A percentile compares a stretch with the other conserved stretches of the same genome.
Conservation (phyloP, 2,329 filamentous ascomycete species). For the Chaetomium olivaceum region DNA sequence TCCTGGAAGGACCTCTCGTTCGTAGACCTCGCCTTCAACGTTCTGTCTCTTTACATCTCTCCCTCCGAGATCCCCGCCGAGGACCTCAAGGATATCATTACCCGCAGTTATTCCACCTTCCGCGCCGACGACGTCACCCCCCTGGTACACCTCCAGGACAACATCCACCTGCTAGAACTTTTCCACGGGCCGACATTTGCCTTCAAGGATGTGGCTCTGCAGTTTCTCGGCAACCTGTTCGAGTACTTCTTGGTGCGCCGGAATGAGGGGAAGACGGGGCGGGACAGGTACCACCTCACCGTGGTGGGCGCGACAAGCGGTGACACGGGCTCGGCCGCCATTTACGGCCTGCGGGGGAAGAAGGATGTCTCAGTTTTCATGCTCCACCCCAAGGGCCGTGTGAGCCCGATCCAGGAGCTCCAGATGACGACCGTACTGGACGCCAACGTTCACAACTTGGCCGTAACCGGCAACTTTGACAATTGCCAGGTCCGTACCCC, state of each 20-base stretch:
- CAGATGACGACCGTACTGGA: conserved; percentile 97
- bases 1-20: conserved; percentile 79
- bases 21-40: conserved; percentile 76
- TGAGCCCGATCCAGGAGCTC: conserved; percentile 88
- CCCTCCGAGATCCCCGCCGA: conserved; percentile 74
- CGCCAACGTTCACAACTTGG: conserved; percentile 87
- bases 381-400: conserved; percentile 84
- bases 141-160: conserved; percentile 72
- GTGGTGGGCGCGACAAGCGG: conserved; percentile 86
- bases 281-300: conserved; percentile 74
- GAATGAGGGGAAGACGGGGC: conserved; percentile 67
- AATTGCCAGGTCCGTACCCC: conserved; percentile 74
- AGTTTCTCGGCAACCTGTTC: conserved; percentile 95
- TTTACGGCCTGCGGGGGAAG: conserved; percentile 92
- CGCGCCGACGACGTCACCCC: conserved; percentile 77
- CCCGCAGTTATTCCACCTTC: conserved; percentile 87
- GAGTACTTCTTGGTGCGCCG: conserved; percentile 79
- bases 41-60: conserved; percentile 88
- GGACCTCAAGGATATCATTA: conserved; percentile 81
- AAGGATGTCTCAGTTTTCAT: conserved; percentile 97
- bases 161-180: conserved; percentile 85
- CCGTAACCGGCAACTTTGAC: conserved; percentile 89
- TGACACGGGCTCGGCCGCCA: conserved; percentile 87
- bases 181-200: conserved; percentile 96
- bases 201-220: conserved; percentile 93